Evolutionary conservation across 768 basidiomycete genomes (phyloP), one percentile per base, ranked within the genome.

Genomic region (Xerocomellus amylosporus): DNA sequence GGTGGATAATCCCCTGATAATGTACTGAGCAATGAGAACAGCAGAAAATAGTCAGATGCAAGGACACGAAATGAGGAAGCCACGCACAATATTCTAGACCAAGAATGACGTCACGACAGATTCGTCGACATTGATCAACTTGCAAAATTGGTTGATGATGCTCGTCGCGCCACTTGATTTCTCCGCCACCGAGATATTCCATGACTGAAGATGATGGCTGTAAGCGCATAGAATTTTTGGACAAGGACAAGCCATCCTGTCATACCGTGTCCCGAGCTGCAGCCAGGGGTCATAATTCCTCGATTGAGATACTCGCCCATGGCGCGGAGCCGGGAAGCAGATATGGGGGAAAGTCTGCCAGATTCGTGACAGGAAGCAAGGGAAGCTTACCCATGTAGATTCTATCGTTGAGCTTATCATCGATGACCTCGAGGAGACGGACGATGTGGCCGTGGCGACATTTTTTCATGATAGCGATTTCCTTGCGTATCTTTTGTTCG

Each of bases 391-490:
- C 88, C 81, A 99, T 90, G 73, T 92, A 98, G 40, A 99, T 89
- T 73, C 88, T 90, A 63, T 90, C 87, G 46, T 83, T 82, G 59
- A 88, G 80, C 40, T 85, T 82, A 72, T 98, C 97, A 71, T 98
- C 95, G 57, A 99, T 95, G 66, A 98, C 93, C 71, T 98, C 94
- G 62, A 85, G 84, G 53, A 99, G 79, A 58, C 87, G 79, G 12
- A 98, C 93, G 54, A 97, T 86, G 68, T 97, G 87, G 0, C 89
- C 87, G 66, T 97, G 93, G 44, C 86, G 77, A 64, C 91, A 88
- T 68, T 97, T 95, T 77, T 98, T 98, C 92, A 99, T 97, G 71
- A 98, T 95, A 3, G 97, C 97, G 55, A 98, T 94, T 74, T 98
- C 96, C 71, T 86, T 87, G 61, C 85, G 80, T 58, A 97, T 93